Evolutionary conservation across 495 filamentous ascomycete genomes (phyloP), one percentile per base, ranked within the genome.

Genomic region (Hyaloscypha hepaticicola): DNA sequence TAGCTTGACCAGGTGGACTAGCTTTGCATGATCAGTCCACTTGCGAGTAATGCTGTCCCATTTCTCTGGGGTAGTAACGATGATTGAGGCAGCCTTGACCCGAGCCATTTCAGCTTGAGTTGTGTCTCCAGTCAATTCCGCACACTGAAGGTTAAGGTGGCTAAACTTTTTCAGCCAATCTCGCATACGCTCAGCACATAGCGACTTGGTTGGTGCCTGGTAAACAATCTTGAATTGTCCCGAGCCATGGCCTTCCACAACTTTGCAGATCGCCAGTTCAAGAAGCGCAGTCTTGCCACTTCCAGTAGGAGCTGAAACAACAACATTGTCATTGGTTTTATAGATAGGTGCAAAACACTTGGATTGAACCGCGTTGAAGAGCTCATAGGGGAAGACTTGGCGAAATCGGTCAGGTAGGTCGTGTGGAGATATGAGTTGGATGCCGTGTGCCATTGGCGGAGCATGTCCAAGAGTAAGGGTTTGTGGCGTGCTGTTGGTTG

Each of bases 31-130:
- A 69, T 98, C 95, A 69, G 90, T 88, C 95, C 95, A 99, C 74
- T 93, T 95, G 31, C 95, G 83, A 1, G 95, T 99, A 75, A 99
- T 90, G 64, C 92, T 96, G 75, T 99, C 95, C 95, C 95, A 99
- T 73, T 99, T 99, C 75, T 99, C 95, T 0, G 95, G 95, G 0
- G 95, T 99, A 0, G 95, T 98, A 56, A 99, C 88, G 63, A 99
- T 96, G 62, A 99, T 92, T 58, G 88, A 89, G 38, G 93, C 94
- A 69, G 78, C 86, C 59, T 92, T 88, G 14, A 97, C 90, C 64
- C 82, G 86, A 51, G 79, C 80, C 63, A 96, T 79, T 68, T 96
- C 88, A 1, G 78, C 76, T 60, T 86, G 79, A 52, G 93, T 90
- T 0, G 94, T 96, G 74, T 99, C 95, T 14, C 95, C 95, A 0